Evolutionary conservation across 1,284 basidiomycete species (phyloP).

Genomic region (Ustilago bromivora): DNA sequence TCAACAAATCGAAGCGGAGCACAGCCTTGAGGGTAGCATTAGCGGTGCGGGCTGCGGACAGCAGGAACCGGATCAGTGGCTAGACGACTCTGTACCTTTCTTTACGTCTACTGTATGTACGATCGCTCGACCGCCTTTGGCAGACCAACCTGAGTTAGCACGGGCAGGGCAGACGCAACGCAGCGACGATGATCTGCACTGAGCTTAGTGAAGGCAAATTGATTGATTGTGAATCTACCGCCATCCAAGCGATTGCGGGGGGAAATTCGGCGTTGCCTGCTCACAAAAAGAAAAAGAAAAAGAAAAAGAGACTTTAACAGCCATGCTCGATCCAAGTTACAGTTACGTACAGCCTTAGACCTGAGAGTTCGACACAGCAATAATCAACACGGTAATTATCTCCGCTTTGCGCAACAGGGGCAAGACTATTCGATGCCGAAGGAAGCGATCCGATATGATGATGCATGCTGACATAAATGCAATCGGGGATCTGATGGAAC

Average conservation of each 20-base stretch:
- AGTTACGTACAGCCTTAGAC: too few species aligned
- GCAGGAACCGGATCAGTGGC: not conserved
- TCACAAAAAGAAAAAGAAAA: not conserved
- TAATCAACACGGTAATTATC: too few species aligned
- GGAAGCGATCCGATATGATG: too few species aligned
- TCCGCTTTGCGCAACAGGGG: not conserved
- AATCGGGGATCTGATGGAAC: too few species aligned
- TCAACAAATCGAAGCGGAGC: not conserved
- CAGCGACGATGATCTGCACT: not conserved
- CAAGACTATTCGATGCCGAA: not conserved
- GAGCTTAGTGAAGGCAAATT: not conserved
- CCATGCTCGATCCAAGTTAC: too few species aligned
- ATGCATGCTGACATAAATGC: too few species aligned
- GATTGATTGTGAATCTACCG: too few species aligned
- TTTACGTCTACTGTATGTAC: constrained; percentile 1
- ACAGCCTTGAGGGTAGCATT: too few species aligned
- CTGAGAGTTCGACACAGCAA: too few species aligned
- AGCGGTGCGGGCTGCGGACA: too few species aligned
- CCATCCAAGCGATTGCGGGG: constrained; percentile 9
- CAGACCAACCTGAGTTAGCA: too few species aligned
- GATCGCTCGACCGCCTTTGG: not conserved
- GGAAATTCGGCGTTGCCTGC: not conserved
- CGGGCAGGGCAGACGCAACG: not conserved
- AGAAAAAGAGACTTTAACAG: too few species aligned
- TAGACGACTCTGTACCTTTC: not conserved